A percentile compares a stretch with the other conserved stretches of the same genome.
These are phyloP conservation scores for Tuber calosporum DNA, from an alignment of 495 filamentous ascomycete species.

Conservation along the genomic window DNA sequence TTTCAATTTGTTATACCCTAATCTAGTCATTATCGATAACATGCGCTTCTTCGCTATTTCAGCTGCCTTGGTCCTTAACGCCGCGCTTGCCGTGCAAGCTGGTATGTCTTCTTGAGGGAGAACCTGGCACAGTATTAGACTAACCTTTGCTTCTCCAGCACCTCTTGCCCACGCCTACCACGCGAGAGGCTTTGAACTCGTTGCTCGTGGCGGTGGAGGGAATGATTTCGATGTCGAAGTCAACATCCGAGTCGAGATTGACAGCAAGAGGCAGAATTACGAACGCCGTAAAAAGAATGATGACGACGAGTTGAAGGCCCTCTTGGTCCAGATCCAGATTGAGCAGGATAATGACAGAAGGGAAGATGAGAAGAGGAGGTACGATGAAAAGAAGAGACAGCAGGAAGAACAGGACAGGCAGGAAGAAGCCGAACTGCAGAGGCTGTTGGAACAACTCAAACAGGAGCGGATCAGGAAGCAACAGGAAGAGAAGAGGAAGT, in stretches of 20 bases:
- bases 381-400: conserved; percentile 8
- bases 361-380: conserved; percentile 14
- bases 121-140: background rate
- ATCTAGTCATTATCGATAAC: background rate
- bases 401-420: conserved; percentile 6
- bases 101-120: conserved; percentile 13
- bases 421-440: background rate
- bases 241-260: background rate
- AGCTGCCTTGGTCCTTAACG: conserved; percentile 11
- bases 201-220: background rate
- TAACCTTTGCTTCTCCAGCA: background rate
- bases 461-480: background rate
- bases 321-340: conserved; percentile 8
- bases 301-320: background rate
- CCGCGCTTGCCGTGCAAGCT: conserved; percentile 19
- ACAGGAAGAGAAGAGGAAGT: background rate
- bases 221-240: background rate
- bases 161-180: conserved; percentile 12
- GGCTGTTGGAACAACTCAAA: background rate
- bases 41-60: conserved; percentile 29
- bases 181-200: conserved; percentile 8
- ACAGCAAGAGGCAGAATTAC: conserved; percentile 12
- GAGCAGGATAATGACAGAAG: conserved; percentile 16
- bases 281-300: background rate
- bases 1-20: conserved; percentile 5